Evolutionary conservation across 2,329 filamentous ascomycete genomes (phyloP), one percentile per base, ranked within the genome.

Genomic region (Xylaria sp.): DNA sequence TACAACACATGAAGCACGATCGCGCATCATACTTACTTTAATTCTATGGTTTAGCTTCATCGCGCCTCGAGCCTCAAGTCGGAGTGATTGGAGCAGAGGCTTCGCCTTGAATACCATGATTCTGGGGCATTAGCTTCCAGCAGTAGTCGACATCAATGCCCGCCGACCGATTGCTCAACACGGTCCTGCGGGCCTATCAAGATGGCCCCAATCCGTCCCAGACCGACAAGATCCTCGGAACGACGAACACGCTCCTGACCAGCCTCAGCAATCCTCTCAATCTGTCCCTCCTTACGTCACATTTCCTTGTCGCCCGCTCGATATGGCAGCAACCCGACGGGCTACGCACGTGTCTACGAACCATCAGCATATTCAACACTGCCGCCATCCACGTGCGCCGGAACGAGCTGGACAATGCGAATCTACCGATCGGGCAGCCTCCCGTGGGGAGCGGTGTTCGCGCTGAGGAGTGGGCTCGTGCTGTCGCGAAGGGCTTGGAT

Each of bases 231-330:
- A 85, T 90, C 74, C 83, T 92, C 76, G 89, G 87, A 71, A 91
- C 90, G 54, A 92, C 91, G 18, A 86, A 88, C 20, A 87, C 89
- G 48, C 87, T 94, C 37, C 85, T 94, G 65, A 87, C 89, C 18
- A 88, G 87, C 58, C 88, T 94, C 62, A 89, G 89, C 70, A 94
- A 94, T 76, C 91, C 91, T 15, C 86, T 92, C 66, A 94, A 94
- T 79, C 85, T 94, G 75, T 88, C 89, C 50, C 84, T 94, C 13
- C 85, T 94, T 63, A 92, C 91, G 0, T 90, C 90, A 31, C 91
- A 94, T 73, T 85, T 94, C 6, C 86, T 94, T 55, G 88, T 87
- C 0, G 90, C 92, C 0, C 91, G 91, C 2, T 90, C 91, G 9
- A 85, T 94, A 79, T 94, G 92, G 92, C 80, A 82, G 67, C 81